These are phyloP conservation scores for Globisporangium megalacanthum DNA, from an alignment of 352 stramenopile species.

Conservation along the genomic window DNA sequence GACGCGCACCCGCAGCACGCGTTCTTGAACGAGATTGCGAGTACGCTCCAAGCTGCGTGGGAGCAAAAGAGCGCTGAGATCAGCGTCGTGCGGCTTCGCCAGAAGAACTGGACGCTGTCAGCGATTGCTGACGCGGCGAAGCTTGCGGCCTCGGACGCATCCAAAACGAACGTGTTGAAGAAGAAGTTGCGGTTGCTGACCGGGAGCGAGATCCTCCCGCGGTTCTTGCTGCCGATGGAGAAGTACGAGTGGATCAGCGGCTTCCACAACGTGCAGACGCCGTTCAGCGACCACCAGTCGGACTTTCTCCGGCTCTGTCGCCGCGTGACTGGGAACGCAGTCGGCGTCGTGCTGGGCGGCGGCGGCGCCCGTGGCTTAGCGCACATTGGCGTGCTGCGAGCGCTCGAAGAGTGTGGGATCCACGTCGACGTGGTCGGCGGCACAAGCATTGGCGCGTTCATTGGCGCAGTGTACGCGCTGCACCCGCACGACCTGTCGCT, in stretches of 20 bases:
- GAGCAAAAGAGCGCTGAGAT: slow-evolving; percentile 67
- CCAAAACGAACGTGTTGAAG: slow-evolving; percentile 45
- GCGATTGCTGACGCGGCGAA: slow-evolving; percentile 44
- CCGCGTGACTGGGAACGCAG: slow-evolving; percentile 87
- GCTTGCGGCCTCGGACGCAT: slow-evolving; percentile 38
- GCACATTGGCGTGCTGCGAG: slow-evolving; percentile 92
- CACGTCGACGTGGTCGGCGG: slow-evolving; percentile 93
- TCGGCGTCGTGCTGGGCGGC: slow-evolving; percentile 92
- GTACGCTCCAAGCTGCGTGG: slow-evolving; percentile 62
- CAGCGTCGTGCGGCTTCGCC: slow-evolving; percentile 72
- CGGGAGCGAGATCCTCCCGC: slow-evolving; percentile 51
- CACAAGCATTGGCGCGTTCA: slow-evolving; percentile 87
- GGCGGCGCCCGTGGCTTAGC: slow-evolving; percentile 91
- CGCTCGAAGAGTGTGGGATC: slow-evolving; percentile 89
- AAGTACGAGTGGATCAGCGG: slow-evolving; percentile 85
- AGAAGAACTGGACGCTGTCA: slow-evolving; percentile 68
- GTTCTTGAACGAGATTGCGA: slow-evolving; percentile 68
- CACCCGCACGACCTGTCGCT: slow-evolving; percentile 63
- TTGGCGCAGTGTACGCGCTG: slow-evolving; percentile 75
- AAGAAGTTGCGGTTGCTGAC: slow-evolving; percentile 53
- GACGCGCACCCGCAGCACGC: slow-evolving; percentile 59
- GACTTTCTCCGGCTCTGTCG: slow-evolving; percentile 87
- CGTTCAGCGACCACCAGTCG: slow-evolving; percentile 60
- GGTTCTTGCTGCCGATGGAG: slow-evolving; percentile 73
- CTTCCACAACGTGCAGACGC: slow-evolving; percentile 83